These are phyloP conservation scores for Lophium mytilinum DNA, from an alignment of 495 filamentous ascomycete genomes.

Conservation along the genomic window DNA sequence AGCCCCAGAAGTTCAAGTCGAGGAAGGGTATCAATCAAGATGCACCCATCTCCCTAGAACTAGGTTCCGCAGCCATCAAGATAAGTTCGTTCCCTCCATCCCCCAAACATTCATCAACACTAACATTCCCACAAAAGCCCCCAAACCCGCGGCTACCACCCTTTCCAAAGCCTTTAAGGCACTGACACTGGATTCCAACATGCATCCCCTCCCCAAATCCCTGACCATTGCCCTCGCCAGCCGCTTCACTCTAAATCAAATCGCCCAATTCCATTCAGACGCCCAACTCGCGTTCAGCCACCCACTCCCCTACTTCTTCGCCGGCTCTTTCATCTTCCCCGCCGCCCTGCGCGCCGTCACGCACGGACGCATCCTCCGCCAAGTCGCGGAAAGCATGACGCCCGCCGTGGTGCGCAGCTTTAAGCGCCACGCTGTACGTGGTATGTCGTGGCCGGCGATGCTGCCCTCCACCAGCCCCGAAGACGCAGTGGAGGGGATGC, in stretches of 20 bases:
- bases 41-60: not conserved
- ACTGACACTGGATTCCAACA: too few species aligned
- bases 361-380: not conserved
- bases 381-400: slow-evolving; percentile 2
- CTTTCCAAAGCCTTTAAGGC: not conserved
- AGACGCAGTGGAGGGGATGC: not conserved
- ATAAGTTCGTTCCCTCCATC: not conserved
- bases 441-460: slow-evolving; percentile 1
- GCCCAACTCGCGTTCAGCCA: not conserved
- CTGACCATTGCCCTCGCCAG: not conserved
- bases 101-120: not conserved
- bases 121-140: not conserved
- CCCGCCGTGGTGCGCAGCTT: not conserved
- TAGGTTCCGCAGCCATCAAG: not conserved
- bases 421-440: not conserved
- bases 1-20: too few species aligned
- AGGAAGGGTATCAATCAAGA: not conserved
- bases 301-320: slow-evolving; percentile 7
- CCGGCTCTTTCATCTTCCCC: slow-evolving; percentile 9
- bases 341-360: not conserved
- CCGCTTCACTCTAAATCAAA: not conserved
- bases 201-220: not conserved
- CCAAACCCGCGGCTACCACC: not conserved
- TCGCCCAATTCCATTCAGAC: not conserved
- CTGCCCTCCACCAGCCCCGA: not conserved